phyloP scores from a whole-genome alignment of 768 basidiomycete species.

The Boletus subcaerulescens region DNA sequence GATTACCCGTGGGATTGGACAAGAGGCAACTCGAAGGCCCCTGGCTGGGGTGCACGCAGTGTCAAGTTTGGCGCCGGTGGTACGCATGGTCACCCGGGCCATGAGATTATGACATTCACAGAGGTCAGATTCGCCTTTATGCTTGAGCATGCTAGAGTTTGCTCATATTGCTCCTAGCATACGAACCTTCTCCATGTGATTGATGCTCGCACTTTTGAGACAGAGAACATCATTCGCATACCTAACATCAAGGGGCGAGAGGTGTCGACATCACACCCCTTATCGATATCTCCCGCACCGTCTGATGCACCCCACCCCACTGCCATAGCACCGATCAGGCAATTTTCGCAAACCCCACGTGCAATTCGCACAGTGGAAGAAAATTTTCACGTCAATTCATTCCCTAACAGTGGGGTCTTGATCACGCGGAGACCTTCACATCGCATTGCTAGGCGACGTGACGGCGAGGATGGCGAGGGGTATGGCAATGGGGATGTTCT shows the following conservation, averaged over 20 bases:
- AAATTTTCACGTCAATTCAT: slow-evolving; percentile 43
- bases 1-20: slow-evolving; percentile 73
- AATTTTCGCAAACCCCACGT: slow-evolving; percentile 25
- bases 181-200: slow-evolving; percentile 78
- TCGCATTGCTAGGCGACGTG: slow-evolving; percentile 18
- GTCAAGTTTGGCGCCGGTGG: slow-evolving; percentile 80
- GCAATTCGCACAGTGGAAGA: slow-evolving; percentile 55
- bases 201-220: slow-evolving; percentile 84
- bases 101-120: slow-evolving; percentile 85
- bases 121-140: slow-evolving; percentile 53
- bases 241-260: slow-evolving; percentile 37
- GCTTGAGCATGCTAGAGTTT: not conserved
- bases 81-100: slow-evolving; percentile 42
- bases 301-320: slow-evolving; percentile 4
- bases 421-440: slow-evolving; percentile 21
- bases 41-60: slow-evolving; percentile 81
- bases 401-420: slow-evolving; percentile 10
- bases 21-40: slow-evolving; percentile 52
- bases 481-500: slow-evolving; percentile 44
- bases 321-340: slow-evolving; percentile 14
- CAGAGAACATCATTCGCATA: slow-evolving; percentile 63
- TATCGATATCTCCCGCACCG: slow-evolving; percentile 8
- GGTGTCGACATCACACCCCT: slow-evolving; percentile 10
- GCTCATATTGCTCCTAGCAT: slow-evolving; percentile 49
- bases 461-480: slow-evolving; percentile 34